Conservation (phyloP, 345 rosid species). For the Salix arbutifolia region DNA sequence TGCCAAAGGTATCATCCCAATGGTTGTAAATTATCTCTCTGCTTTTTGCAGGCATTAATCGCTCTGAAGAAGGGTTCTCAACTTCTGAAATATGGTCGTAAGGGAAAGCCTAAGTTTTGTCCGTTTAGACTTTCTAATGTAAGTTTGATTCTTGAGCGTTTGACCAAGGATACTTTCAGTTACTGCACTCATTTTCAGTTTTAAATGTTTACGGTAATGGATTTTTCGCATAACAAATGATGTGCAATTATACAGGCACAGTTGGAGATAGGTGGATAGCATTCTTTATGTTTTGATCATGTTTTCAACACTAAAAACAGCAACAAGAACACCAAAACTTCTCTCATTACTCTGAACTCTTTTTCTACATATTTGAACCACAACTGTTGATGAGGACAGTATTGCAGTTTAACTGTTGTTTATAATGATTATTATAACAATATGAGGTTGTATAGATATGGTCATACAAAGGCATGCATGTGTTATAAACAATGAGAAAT, state of each 20-base stretch:
- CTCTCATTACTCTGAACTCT: not conserved
- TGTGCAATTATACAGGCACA: not conserved
- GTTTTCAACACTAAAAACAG: not conserved
- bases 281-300: not conserved
- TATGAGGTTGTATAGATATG: not conserved
- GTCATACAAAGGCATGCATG: not conserved
- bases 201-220: not conserved
- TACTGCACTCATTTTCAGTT: conserved; percentile 4
- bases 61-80: conserved; percentile 92
- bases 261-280: not conserved
- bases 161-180: not conserved
- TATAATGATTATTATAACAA: not conserved
- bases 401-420: not conserved
- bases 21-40: not conserved
- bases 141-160: conserved; percentile 30
- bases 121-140: conserved; percentile 88
- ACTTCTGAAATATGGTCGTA: conserved; percentile 87
- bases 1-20: not conserved
- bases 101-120: conserved; percentile 92
- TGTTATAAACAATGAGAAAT: not conserved
- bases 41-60: conserved; percentile 63
- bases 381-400: not conserved
- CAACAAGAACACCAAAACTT: not conserved
- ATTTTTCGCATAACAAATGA: not conserved
- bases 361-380: not conserved